A percentile compares a stretch with the other conserved stretches of the same genome.
These are phyloP conservation scores for Adansonia gregorii DNA, from an alignment of 441 rosid species.

Conservation along the genomic window DNA sequence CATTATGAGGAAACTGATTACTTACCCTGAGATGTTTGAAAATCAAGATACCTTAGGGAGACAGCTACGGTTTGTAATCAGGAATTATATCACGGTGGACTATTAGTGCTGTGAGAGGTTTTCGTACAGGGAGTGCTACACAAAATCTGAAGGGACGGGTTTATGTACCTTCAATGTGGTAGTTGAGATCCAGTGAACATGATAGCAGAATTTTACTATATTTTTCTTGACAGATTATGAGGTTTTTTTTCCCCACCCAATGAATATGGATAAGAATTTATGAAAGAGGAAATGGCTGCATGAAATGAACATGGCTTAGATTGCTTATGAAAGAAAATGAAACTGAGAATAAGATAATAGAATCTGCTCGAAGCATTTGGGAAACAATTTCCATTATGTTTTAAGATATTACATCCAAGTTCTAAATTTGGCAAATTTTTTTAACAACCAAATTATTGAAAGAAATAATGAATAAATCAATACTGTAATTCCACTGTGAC, in stretches of 20 bases:
- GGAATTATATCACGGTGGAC: constrained; percentile 97
- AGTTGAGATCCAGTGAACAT: constrained; percentile 25
- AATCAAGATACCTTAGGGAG: constrained; percentile 76
- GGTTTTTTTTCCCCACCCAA: neutral
- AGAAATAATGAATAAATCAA: constrained; percentile 33
- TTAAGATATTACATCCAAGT: constrained; percentile 29
- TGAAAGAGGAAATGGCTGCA: neutral
- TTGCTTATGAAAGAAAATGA: neutral
- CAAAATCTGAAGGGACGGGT: constrained; percentile 91
- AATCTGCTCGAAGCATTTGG: constrained; percentile 15
- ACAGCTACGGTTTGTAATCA: constrained; percentile 82
- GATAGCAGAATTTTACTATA: neutral
- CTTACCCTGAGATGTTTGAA: constrained; percentile 72
- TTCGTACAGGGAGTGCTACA: constrained; percentile 86
- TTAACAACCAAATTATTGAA: constrained; percentile 21
- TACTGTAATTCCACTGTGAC: constrained; percentile 26
- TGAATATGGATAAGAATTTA: neutral
- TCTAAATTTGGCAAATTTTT: constrained; percentile 19
- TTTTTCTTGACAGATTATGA: neutral
- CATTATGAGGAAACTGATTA: constrained; percentile 78
- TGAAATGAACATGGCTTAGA: neutral
- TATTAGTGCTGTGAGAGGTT: constrained; percentile 84
- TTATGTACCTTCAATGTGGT: constrained; percentile 93
- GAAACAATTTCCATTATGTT: constrained; percentile 22
- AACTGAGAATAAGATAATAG: neutral